phyloP scores from a whole-genome alignment of 2,329 filamentous ascomycete species.

The Colletotrichum endophyticum region DNA sequence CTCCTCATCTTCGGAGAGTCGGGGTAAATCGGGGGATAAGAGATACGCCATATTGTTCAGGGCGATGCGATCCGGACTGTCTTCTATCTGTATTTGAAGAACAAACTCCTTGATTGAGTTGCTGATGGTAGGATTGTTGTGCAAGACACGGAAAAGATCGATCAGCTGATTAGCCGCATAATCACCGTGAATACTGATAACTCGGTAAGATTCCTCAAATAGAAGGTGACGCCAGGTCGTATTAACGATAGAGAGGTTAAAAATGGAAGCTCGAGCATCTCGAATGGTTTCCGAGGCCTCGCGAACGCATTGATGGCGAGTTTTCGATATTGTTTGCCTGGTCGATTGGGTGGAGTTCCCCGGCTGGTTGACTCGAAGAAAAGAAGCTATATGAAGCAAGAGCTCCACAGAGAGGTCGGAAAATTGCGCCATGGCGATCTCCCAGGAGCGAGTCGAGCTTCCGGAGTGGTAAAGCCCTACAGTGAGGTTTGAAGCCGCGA shows the following conservation, averaged over 20 bases:
- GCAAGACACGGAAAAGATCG: neutral
- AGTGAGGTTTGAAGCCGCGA: neutral
- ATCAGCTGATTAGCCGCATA: neutral
- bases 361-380: neutral
- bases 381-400: neutral
- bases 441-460: neutral
- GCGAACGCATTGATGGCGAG: too few relatives aligned
- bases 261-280: neutral
- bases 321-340: neutral
- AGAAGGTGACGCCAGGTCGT: neutral
- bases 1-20: neutral
- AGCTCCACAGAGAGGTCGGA: neutral
- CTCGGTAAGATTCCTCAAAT: neutral
- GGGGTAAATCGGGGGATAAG: neutral
- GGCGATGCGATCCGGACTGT: rapidly evolving
- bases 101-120: neutral
- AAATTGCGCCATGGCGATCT: neutral
- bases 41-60: neutral
- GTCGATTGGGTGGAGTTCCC: neutral
- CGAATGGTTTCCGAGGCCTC: neutral
- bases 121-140: neutral
- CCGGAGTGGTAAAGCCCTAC: neutral
- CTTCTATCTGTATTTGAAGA: neutral
- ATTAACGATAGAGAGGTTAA: neutral
- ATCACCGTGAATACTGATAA: neutral